Percentiles rank a stretch among this genome's conserved stretches.
These are phyloP conservation scores for Boletus patriciae DNA, from an alignment of 768 basidiomycete genomes.

Conservation along the genomic window DNA sequence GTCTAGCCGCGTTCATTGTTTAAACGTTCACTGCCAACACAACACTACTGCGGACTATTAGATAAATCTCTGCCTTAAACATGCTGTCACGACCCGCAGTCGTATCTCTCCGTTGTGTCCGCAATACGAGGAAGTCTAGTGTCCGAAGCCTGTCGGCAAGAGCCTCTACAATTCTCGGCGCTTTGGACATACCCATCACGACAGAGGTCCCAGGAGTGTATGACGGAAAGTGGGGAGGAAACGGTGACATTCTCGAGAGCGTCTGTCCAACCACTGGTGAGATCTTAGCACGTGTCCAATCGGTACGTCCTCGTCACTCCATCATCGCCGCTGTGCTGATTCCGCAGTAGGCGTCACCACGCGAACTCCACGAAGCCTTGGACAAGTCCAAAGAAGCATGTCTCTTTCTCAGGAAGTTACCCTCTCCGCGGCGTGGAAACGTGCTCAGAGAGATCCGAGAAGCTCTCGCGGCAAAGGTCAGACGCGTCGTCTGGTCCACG, in stretches of 20 bases:
- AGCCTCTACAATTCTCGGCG: slow-evolving; percentile 64
- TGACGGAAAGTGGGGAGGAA: slow-evolving; percentile 77
- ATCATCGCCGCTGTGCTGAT: slow-evolving; percentile 13
- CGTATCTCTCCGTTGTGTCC: slow-evolving; percentile 9
- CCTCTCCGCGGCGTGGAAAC: slow-evolving; percentile 87
- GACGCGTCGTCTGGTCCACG: not conserved
- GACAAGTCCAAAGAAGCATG: slow-evolving; percentile 75
- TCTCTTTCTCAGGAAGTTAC: slow-evolving; percentile 65
- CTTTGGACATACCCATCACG: slow-evolving; percentile 58
- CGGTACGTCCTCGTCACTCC: slow-evolving; percentile 44
- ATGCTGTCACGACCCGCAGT: slow-evolving; percentile 29
- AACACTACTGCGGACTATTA: not conserved
- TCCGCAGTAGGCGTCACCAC: slow-evolving; percentile 55
- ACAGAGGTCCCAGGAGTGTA: slow-evolving; percentile 72
- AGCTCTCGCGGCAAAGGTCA: slow-evolving; percentile 74
- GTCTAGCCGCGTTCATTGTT: too few species aligned
- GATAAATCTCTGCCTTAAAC: not conserved
- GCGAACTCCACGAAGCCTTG: slow-evolving; percentile 70
- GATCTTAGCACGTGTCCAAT: slow-evolving; percentile 68
- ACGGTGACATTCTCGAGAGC: slow-evolving; percentile 68
- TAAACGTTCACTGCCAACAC: slow-evolving; percentile 9
- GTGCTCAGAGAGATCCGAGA: slow-evolving; percentile 85
- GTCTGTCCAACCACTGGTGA: slow-evolving; percentile 89
- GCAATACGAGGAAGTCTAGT: slow-evolving; percentile 15
- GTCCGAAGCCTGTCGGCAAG: slow-evolving; percentile 61